A percentile compares a stretch with the other conserved stretches of the same genome.
Conservation (phyloP, 1,284 basidiomycete genomes). For the Pyrrhoderma lamaoense region DNA sequence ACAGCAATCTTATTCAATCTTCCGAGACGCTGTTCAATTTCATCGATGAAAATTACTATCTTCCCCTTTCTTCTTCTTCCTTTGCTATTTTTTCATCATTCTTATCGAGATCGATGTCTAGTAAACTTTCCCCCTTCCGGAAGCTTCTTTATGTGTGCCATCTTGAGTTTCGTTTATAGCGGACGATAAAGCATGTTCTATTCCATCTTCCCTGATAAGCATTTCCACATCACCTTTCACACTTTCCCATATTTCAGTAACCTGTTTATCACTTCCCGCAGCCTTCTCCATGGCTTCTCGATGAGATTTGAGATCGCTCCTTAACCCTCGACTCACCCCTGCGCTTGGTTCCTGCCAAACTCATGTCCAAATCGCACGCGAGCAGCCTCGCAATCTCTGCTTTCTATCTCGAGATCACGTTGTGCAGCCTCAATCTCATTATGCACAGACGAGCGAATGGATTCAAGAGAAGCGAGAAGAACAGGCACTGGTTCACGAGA, state of each 20-base stretch:
- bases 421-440: constrained; percentile 54
- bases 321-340: constrained; percentile 59
- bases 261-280: constrained; percentile 70
- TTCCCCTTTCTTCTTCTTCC: constrained; percentile 64
- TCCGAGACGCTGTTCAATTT: constrained; percentile 74
- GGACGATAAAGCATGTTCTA: constrained; percentile 69
- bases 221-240: constrained; percentile 64
- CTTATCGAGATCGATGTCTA: constrained; percentile 65
- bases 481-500: constrained; percentile 57
- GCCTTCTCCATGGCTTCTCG: constrained; percentile 73
- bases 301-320: constrained; percentile 80
- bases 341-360: constrained; percentile 90
- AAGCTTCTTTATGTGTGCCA: constrained; percentile 25
- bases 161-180: constrained; percentile 41
- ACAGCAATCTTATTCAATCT: constrained; percentile 75
- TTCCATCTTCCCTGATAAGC: constrained; percentile 48
- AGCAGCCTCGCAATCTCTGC: constrained; percentile 76
- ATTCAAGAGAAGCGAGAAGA: constrained; percentile 55
- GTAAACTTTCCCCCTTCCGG: constrained; percentile 30
- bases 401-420: constrained; percentile 69
- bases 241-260: constrained; percentile 67
- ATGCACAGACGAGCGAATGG: constrained; percentile 55
- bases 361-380: constrained; percentile 81
- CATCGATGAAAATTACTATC: constrained; percentile 61
- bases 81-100: constrained; percentile 33